These are phyloP conservation scores for Sclerotinia spermophila DNA, from an alignment of 2,329 filamentous ascomycete genomes.

Conservation along the genomic window DNA sequence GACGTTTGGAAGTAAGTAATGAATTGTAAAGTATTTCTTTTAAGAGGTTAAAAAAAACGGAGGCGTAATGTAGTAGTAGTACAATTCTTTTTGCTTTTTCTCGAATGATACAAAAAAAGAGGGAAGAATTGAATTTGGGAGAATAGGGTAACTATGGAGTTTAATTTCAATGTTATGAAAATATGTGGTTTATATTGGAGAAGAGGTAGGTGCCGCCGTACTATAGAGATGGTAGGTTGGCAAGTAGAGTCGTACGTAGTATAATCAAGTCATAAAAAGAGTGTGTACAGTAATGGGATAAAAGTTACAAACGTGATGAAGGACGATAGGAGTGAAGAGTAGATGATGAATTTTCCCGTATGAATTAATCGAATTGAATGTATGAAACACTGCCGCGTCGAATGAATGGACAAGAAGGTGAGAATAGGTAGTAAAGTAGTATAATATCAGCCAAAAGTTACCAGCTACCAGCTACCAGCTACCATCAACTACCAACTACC, in stretches of 20 bases:
- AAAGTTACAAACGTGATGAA: no score
- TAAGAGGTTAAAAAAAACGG: background rate
- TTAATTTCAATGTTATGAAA: background rate
- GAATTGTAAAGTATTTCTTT: background rate
- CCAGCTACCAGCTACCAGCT: background rate
- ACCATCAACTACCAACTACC: background rate
- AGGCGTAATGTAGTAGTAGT: background rate
- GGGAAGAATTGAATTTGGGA: background rate
- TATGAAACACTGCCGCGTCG: background rate
- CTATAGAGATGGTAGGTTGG: background rate
- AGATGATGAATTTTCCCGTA: background rate
- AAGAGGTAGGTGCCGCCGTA: background rate
- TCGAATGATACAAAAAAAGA: background rate
- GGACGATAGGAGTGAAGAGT: background rate
- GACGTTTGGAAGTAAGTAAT: background rate
- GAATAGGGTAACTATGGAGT: background rate
- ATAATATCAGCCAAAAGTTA: background rate
- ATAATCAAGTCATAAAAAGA: background rate
- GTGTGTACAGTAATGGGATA: background rate
- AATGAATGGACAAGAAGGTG: background rate
- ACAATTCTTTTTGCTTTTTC: slow-evolving; percentile 1
- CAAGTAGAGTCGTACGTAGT: background rate
- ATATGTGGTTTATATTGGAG: background rate
- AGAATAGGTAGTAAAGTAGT: no score
- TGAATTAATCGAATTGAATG: background rate